A percentile compares a stretch with the other conserved stretches of the same genome.
Evolutionary conservation across 805 yeast genomes (phyloP).

Genomic region (Sugiyamaella marilandica): DNA sequence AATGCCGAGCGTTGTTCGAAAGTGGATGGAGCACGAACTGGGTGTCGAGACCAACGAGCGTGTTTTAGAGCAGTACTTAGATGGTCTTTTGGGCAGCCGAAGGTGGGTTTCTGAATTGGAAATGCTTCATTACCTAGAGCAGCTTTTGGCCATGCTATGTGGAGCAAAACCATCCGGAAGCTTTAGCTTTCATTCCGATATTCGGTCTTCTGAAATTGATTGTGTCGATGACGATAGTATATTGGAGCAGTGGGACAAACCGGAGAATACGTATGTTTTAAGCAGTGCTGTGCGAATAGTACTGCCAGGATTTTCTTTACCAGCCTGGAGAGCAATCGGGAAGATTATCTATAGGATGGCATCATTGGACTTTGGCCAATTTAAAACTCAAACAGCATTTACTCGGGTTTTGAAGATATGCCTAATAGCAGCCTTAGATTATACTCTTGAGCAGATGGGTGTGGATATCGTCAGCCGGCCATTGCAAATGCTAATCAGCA

Average conservation of each 20-base stretch:
- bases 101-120: background rate
- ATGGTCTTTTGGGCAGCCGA: background rate
- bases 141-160: background rate
- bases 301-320: background rate
- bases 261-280: background rate
- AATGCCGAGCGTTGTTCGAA: background rate
- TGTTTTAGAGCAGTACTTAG: background rate
- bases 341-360: background rate
- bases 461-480: conserved; percentile 3
- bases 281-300: background rate
- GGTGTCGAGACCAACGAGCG: background rate
- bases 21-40: conserved; percentile 4
- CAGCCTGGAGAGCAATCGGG: conserved; percentile 1
- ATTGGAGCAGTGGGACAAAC: background rate
- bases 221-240: background rate
- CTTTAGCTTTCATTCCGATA: background rate
- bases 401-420: background rate
- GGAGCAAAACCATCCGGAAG: background rate
- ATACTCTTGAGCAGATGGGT: background rate
- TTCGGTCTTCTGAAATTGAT: background rate
- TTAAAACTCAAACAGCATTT: background rate
- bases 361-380: background rate
- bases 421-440: background rate
- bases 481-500: background rate
- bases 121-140: background rate